phyloP scores from a whole-genome alignment of 106 monocot species.

The Dendrobium chrysotoxum region DNA sequence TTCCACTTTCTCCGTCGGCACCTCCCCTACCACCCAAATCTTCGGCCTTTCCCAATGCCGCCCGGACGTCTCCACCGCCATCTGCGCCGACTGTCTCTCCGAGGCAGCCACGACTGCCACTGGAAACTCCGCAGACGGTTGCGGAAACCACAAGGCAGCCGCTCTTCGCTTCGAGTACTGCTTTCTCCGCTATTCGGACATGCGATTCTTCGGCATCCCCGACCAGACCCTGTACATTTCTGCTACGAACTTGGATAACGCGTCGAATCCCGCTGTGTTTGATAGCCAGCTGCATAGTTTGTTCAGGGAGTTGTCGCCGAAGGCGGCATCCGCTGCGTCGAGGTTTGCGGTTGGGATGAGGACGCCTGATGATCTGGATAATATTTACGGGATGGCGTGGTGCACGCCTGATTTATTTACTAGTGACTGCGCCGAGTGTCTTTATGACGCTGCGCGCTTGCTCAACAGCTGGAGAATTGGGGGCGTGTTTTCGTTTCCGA shows the following conservation, averaged over 20 bases:
- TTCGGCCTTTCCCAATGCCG: not conserved
- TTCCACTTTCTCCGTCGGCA: not conserved
- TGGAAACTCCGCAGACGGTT: not conserved
- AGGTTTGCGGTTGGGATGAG: not conserved
- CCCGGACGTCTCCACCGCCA: not conserved
- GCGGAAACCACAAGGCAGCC: not conserved
- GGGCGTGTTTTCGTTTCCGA: not conserved
- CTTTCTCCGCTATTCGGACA: not conserved
- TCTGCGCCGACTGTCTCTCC: not conserved
- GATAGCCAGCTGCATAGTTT: not conserved
- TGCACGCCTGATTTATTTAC: not conserved
- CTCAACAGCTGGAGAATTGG: not conserved
- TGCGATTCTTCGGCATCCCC: not conserved
- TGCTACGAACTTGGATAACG: not conserved
- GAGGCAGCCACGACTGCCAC: not conserved
- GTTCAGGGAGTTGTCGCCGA: not conserved
- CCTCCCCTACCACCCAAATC: not conserved
- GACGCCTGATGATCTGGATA: not conserved
- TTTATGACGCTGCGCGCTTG: not conserved
- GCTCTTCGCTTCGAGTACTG: not conserved
- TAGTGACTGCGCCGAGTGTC: not conserved
- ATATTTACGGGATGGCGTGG: not conserved
- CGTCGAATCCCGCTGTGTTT: not conserved
- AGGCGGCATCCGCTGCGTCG: not conserved
- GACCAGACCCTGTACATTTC: not conserved